Conservation (phyloP, 2,329 filamentous ascomycete species). For the Onygenales sp. region DNA sequence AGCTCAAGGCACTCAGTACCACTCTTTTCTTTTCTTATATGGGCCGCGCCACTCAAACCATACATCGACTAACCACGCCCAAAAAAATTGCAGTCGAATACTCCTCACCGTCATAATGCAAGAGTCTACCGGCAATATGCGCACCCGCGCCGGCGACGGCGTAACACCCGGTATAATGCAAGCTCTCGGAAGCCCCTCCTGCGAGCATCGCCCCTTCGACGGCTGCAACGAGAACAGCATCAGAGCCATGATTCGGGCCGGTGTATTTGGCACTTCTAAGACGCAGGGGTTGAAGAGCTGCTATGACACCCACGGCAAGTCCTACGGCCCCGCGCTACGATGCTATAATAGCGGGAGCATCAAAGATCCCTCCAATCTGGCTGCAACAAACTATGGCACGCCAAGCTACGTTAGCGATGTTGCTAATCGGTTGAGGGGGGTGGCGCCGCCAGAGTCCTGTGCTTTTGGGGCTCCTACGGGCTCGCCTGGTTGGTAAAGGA, state of each 20-base stretch:
- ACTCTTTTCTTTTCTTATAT: neutral
- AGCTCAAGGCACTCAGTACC: neutral
- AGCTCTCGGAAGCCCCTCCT: neutral
- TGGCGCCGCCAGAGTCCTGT: neutral
- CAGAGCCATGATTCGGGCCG: neutral
- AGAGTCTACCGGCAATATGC: neutral
- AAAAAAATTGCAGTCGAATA: neutral
- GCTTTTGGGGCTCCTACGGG: neutral
- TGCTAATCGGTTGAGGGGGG: slow-evolving; percentile 1
- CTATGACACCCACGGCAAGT: neutral
- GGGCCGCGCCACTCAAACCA: neutral
- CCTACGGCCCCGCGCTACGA: neutral
- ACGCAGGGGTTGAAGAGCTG: neutral
- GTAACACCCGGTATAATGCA: slow-evolving; percentile 3
- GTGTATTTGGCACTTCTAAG: neutral
- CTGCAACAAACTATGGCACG: neutral
- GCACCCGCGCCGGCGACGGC: neutral
- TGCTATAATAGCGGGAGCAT: slow-evolving; percentile 4
- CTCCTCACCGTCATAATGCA: slow-evolving; percentile 3
- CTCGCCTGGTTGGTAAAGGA: neutral
- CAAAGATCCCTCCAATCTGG: neutral
- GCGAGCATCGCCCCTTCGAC: neutral
- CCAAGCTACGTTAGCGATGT: slow-evolving; percentile 4
- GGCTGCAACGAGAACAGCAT: neutral
- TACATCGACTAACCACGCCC: neutral